Evolutionary conservation across 2,329 filamentous ascomycete genomes (phyloP), one percentile per base, ranked within the genome.

Genomic region (Proliferodiscus dingleyae): DNA sequence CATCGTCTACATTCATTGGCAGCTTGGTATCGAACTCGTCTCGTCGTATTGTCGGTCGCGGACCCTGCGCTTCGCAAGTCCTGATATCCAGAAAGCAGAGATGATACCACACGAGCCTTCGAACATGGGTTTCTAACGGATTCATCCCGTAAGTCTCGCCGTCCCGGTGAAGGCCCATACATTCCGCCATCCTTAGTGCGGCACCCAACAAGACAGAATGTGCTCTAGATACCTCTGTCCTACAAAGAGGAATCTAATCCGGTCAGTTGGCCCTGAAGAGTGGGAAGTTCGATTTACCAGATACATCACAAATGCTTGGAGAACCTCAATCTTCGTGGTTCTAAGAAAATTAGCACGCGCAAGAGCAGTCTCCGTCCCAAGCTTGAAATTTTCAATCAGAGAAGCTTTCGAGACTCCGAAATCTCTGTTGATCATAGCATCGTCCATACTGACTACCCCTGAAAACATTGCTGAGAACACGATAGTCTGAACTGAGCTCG

Each of bases 281-380:
- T 34, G 28, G 28, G 28, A 37, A 22, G 30, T 39, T 26, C 36
- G 28, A 69, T 75, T 66, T 64, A 85, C 81, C 66, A 89, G 69
- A 53, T 88, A 89, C 71, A 88, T 84, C 28, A 89, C 78, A 56
- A 89, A 84, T 1, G 83, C 84, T 61, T 89, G 86, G 56, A 90
- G 69, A 1, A 82, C 86, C 62, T 88, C 83, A n/a, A 87, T 67
- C 53, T 80, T 83, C 0, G 78, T 86, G 0, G 84, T 87, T 28
- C 81, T 72, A 28, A 89, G 64, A 47, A 89, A 85, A 59, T 86
- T 83, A 3, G 85, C 83, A 59, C 80, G 80, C 30, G 75, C 74
- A 26, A 90, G 67, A 3, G 83, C 79, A 21, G 75, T 73, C 65
- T 89, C 86, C 5, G 82, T 79, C 1, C 77, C 83, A 38, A 81